Conservation (phyloP, 176 grass and related monocot genomes). For the Eremochloa ophiuroides region DNA sequence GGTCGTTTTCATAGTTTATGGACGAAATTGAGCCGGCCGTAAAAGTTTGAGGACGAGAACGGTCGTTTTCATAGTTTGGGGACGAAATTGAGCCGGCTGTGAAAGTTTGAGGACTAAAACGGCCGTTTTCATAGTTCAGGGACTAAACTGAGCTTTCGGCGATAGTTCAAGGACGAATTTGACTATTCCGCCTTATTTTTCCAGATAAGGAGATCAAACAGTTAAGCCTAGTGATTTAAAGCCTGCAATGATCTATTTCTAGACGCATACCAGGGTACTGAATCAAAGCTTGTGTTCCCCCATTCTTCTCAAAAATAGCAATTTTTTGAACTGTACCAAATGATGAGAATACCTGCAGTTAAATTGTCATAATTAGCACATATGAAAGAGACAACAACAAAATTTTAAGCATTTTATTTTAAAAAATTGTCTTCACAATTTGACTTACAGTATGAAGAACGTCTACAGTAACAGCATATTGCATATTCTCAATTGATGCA, state of each 20-base stretch:
- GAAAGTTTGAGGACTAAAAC: too few species aligned
- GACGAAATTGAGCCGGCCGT: too few species aligned
- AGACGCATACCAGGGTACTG: constrained; percentile 79
- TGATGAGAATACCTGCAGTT: constrained; percentile 85
- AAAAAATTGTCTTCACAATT: neutral
- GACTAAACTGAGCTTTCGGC: too few species aligned
- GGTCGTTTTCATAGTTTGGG: too few species aligned
- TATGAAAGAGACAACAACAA: neutral
- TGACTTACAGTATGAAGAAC: constrained; percentile 89
- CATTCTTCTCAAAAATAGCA: constrained; percentile 96
- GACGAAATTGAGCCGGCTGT: too few species aligned
- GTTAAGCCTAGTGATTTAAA: neutral
- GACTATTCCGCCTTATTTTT: too few species aligned
- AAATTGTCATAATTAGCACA: constrained; percentile 18
- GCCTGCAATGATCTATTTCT: neutral
- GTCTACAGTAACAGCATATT: constrained; percentile 85
- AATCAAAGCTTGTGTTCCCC: constrained; percentile 86
- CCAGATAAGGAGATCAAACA: neutral
- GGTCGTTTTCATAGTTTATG: too few species aligned
- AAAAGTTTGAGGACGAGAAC: too few species aligned
- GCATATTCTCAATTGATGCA: constrained; percentile 92
- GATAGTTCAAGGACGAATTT: too few species aligned
- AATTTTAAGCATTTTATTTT: neutral
- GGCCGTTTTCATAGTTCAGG: too few species aligned
- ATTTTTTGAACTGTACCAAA: constrained; percentile 95